phyloP scores from a whole-genome alignment of 2,329 filamentous ascomycete genomes.

The Talaromyces pinophilus region DNA sequence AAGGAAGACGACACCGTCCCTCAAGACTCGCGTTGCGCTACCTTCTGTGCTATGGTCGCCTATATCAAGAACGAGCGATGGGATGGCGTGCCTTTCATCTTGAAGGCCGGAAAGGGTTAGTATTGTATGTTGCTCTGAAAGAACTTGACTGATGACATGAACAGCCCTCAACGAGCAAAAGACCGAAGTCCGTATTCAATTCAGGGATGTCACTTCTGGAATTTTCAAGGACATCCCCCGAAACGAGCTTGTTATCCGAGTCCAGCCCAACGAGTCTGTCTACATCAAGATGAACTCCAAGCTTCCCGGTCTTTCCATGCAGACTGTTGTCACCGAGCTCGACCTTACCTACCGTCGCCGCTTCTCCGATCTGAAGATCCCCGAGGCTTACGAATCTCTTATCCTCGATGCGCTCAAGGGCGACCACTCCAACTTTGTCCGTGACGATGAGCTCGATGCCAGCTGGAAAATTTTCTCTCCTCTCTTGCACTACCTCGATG shows the following conservation, averaged over 20 bases:
- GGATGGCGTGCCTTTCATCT: conserved; percentile 98
- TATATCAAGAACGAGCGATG: conserved; percentile 99
- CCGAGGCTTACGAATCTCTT: conserved; percentile 96
- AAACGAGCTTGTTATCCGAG: conserved; percentile 98
- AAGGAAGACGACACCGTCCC: conserved; percentile 99
- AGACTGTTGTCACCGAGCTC: conserved; percentile 97
- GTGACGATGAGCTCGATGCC: conserved; percentile 93
- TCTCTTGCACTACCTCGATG: conserved; percentile 94
- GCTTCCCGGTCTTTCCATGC: conserved; percentile 96
- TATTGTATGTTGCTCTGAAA: background rate
- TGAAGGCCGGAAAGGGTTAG: conserved; percentile 89
- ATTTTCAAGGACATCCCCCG: conserved; percentile 99
- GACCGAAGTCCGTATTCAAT: conserved; percentile 98
- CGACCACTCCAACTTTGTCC: conserved; percentile 98
- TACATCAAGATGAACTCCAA: conserved; percentile 99
- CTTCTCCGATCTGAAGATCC: conserved; percentile 99
- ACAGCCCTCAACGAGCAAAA: conserved; percentile 95
- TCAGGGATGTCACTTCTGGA: conserved; percentile 98
- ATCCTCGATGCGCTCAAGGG: conserved; percentile 98
- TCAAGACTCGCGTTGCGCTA: conserved; percentile 94
- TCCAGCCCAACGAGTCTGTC: conserved; percentile 98
- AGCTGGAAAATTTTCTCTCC: conserved; percentile 99
- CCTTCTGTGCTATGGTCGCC: conserved; percentile 94
- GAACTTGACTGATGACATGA: conserved; percentile 23
- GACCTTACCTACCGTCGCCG: conserved; percentile 96